Conservation (phyloP, 75 land plant genomes). For the Picea sitchensis region DNA sequence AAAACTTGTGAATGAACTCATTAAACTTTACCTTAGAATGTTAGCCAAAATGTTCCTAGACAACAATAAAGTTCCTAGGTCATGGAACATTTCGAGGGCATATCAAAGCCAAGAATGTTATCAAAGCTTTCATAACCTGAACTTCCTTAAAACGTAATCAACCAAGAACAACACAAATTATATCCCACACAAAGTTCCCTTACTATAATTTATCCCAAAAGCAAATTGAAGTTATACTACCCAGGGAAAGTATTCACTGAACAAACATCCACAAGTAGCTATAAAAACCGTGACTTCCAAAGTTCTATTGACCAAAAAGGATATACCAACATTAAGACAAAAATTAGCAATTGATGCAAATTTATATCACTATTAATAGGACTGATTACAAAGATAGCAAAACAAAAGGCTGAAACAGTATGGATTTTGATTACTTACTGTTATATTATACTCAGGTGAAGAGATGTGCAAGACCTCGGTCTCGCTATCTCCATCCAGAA, state of each 20-base stretch:
- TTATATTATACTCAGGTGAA: background rate
- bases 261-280: background rate
- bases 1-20: background rate
- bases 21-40: too few species aligned
- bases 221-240: background rate
- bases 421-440: background rate
- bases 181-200: too few species aligned
- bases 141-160: background rate
- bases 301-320: background rate
- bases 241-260: background rate
- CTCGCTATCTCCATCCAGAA: constrained; percentile 12
- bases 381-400: background rate
- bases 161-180: too few species aligned
- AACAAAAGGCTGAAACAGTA: background rate
- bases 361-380: constrained; percentile 3
- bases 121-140: background rate
- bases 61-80: background rate
- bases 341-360: background rate
- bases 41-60: background rate
- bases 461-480: background rate
- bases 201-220: background rate
- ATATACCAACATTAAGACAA: background rate
- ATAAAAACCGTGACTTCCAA: background rate
- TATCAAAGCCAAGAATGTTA: background rate
- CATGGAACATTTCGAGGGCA: background rate